Evolutionary conservation across 164 flowering plant genomes (phyloP).

Genomic region (Annona squamosa): DNA sequence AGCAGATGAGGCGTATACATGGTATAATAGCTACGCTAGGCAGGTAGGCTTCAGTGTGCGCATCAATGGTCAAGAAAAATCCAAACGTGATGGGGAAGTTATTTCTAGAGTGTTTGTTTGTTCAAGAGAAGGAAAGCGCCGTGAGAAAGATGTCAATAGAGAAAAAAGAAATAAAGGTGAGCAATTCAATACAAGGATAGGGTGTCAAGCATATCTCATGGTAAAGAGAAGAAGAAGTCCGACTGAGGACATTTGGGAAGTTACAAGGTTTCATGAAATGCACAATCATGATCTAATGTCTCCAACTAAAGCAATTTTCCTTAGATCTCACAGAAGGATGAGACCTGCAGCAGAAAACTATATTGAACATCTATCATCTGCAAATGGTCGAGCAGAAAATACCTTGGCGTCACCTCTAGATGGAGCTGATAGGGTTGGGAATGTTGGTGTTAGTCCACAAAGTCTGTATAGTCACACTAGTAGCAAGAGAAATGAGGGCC

Average conservation of each 20-base stretch:
- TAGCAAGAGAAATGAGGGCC: not conserved
- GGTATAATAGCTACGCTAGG: conserved; percentile 1
- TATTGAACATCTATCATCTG: not conserved
- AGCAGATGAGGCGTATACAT: not conserved
- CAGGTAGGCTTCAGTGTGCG: conserved; percentile 4
- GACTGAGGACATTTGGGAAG: conserved; percentile 1
- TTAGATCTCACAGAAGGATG: conserved; percentile 3
- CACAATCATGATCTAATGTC: conserved; percentile 3
- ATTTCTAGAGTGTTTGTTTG: conserved; percentile 5
- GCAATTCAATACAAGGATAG: conserved; percentile 1
- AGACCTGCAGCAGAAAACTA: not conserved
- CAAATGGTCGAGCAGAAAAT: not conserved
- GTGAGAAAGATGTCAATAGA: not conserved
- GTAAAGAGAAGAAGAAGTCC: conserved; percentile 3
- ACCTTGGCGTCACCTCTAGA: not conserved
- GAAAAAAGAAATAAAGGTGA: not conserved
- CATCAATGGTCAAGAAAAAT: conserved; percentile 1
- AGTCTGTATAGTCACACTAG: not conserved
- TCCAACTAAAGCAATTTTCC: conserved; percentile 6
- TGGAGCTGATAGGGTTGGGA: not conserved
- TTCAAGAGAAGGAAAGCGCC: conserved; percentile 6
- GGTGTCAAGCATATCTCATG: conserved; percentile 1
- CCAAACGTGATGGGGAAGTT: conserved; percentile 5
- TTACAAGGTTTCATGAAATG: conserved; percentile 1
- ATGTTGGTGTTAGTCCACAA: not conserved